Evolutionary conservation across 805 yeast genomes (phyloP).

Genomic region (Candida wancherniae): DNA sequence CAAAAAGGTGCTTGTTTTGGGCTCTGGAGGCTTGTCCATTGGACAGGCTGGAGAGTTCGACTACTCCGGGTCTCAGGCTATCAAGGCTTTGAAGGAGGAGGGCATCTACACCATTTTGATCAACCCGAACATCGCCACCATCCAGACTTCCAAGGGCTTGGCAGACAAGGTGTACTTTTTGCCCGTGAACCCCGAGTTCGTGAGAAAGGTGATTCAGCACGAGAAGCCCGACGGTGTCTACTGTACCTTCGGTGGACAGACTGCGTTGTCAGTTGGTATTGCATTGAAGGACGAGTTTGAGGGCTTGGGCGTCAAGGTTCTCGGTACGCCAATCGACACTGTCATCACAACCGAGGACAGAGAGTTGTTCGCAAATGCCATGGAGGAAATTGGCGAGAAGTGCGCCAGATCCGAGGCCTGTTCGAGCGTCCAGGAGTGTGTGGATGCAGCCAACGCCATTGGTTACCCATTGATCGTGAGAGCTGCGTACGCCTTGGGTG

Average conservation of each 20-base stretch:
- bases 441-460: conserved; percentile 76
- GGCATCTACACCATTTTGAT: conserved; percentile 94
- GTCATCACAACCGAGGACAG: conserved; percentile 97
- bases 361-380: conserved; percentile 89
- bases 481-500: conserved; percentile 97
- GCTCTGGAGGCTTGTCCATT: conserved; percentile 97
- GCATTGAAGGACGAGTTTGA: conserved; percentile 93
- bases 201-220: conserved; percentile 87
- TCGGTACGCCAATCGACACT: conserved; percentile 96
- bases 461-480: conserved; percentile 95
- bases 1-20: conserved; percentile 89
- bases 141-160: conserved; percentile 94
- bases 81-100: conserved; percentile 96
- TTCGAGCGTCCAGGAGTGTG: conserved; percentile 71
- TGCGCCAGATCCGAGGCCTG: conserved; percentile 94
- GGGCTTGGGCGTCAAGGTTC: conserved; percentile 83
- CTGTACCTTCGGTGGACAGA: conserved; percentile 98
- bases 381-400: conserved; percentile 93
- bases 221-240: conserved; percentile 97
- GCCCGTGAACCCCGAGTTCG: conserved; percentile 97
- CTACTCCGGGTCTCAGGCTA: conserved; percentile 98
- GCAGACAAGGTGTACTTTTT: conserved; percentile 97
- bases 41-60: conserved; percentile 99
- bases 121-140: conserved; percentile 97
- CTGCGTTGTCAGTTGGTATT: conserved; percentile 95